Base-by-base conservation (phyloP, 768 basidiomycete genomes). In the Gloeopeniophorella convolvens region DNA sequence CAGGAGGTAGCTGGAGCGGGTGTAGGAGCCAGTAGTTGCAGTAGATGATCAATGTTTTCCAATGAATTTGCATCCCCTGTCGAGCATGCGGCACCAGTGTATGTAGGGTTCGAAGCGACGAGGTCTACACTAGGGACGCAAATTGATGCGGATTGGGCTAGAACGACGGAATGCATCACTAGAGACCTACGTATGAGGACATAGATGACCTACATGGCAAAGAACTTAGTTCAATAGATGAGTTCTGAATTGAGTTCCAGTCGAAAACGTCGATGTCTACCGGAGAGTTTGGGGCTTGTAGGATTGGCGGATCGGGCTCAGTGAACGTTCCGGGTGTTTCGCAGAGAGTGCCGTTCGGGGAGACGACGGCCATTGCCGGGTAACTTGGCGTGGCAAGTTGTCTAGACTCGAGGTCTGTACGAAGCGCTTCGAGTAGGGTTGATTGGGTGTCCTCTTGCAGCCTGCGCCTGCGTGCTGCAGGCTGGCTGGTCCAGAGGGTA, bases 71-170 rank as follows among this genome's bases (percentile, higher is more conserved):
- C 15, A 32, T 48, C 18, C 18, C 1, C 32, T 5, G 6, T 5
- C 5, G 12, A 9, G 18, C 12, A 46, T 10, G 40, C 21, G 12
- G 18, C 8, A 9, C 31, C 8, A 12, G 26, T 40, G 3, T 47
- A 28, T 15, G 26, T 27, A 5, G 4, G 24, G 26, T 42, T 42
- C 5, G 28, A 18, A 16, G 34, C 15, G 10, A 16, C 2, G 30
- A 53, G 45, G 10, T 43, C 41, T 2, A 35, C 26, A 28, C 40
- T 36, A 21, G 45, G 21, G n/a, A 53, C 51, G 12, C 37, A 35
- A 18, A 42, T 3, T 6, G 12, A 28, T 11, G 36, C 8, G 15
- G 28, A 30, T 28, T 31, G 28, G 24, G 13, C 37, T 40, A 24
- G 12, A 6, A 40, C 0, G 9, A 15, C 37, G n/a, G n/a, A n/a